Base-by-base conservation (phyloP, 2,329 filamentous ascomycete genomes). In the Cylindrodendrum hubeiense region DNA sequence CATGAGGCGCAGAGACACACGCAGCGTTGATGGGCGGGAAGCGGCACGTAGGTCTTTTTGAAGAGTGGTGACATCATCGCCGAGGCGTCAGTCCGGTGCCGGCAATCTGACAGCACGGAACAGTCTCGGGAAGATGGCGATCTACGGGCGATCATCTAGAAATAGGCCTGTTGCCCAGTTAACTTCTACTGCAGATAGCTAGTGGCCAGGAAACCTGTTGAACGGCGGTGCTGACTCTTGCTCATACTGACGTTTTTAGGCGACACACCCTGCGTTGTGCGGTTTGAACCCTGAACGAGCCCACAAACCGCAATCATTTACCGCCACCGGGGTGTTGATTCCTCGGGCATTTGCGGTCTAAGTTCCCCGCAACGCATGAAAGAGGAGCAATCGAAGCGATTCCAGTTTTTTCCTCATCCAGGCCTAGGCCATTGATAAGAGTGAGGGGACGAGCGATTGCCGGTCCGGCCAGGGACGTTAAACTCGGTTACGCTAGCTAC, bases 41-140 rank as follows among this genome's bases (percentile, higher is more conserved):
- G 17, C 15, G 37, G 15, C 15, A 39, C n/a, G n/a, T 22, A n/a
- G 28, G 28, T 9, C 10, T 12, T 13, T n/a, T 34, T 39, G 15
- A 3, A n/a, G 15, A 50, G 47, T 50, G n/a, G 28, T 50, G 47
- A 50, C 47, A 50, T 50, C 47, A 50, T 50, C 2, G 47, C 47
- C 28, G 28, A 50, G 47, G 9, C 8, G 47, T 33, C n/a, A 33
- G 28, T 19, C 47, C n/a, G 47, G 28, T 19, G 26, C 47, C 47
- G 47, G 47, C 28, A 50, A 10, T 50, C 19, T 43, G 46, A 19
- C 46, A 50, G 46, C n/a, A n/a, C 46, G 46, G 17, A 6, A 30
- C n/a, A 13, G 28, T 19, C 10, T 33, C 26, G 26, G 46, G 13
- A 46, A n/a, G 46, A 30, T 21, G 28, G 19, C 9, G 46, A 50